Evolutionary conservation across 768 basidiomycete species (phyloP).

Genomic region (Boletus rubescentipes): DNA sequence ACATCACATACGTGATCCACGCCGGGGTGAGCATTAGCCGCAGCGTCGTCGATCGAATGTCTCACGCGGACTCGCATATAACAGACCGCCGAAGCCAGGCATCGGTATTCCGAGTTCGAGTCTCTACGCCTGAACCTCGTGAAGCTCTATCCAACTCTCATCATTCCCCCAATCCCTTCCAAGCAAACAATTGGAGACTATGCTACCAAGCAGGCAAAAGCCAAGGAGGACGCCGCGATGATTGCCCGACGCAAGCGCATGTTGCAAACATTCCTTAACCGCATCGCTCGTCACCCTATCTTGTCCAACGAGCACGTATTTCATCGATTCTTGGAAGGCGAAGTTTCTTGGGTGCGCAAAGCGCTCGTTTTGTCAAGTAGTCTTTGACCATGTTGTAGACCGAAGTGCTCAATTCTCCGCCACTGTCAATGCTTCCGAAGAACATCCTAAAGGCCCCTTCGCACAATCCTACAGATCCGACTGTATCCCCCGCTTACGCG

Average conservation of each 20-base stretch:
- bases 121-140: slow-evolving; percentile 80
- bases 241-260: slow-evolving; percentile 92
- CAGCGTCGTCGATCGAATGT: background rate
- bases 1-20: slow-evolving; percentile 91
- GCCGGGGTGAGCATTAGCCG: slow-evolving; percentile 63
- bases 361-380: background rate
- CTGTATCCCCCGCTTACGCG: slow-evolving; percentile 69
- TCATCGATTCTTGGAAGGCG: slow-evolving; percentile 92
- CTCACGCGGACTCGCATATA: slow-evolving; percentile 11
- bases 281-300: slow-evolving; percentile 89
- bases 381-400: slow-evolving; percentile 45
- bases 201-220: slow-evolving; percentile 94
- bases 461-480: slow-evolving; percentile 86
- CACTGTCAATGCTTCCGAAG: slow-evolving; percentile 88
- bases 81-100: slow-evolving; percentile 78
- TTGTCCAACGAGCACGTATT: slow-evolving; percentile 95
- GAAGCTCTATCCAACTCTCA: slow-evolving; percentile 91
- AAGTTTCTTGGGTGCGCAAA: slow-evolving; percentile 86
- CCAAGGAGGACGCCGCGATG: slow-evolving; percentile 91
- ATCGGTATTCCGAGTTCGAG: slow-evolving; percentile 98
- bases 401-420: slow-evolving; percentile 92
- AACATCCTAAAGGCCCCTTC: slow-evolving; percentile 95
- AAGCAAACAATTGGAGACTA: slow-evolving; percentile 96
- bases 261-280: slow-evolving; percentile 93
- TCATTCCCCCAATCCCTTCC: slow-evolving; percentile 96